phyloP scores from a whole-genome alignment of 768 basidiomycete species.

The Trichaptum fuscoviolaceum region DNA sequence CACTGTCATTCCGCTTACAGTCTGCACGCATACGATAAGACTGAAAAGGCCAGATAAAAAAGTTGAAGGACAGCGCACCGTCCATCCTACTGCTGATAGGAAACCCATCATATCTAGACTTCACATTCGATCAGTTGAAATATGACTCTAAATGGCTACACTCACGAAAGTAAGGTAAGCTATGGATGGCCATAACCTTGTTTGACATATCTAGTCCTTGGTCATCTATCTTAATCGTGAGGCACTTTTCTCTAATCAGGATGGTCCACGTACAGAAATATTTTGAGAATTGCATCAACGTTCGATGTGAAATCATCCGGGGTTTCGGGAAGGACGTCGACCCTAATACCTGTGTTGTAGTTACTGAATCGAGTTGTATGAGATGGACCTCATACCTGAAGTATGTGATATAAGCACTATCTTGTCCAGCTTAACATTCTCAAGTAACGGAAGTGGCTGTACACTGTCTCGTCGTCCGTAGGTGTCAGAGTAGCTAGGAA shows the following conservation, averaged over 20 bases:
- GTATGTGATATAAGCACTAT: slow-evolving; percentile 13
- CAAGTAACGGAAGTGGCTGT: neutral
- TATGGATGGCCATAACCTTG: neutral
- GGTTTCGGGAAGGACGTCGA: slow-evolving; percentile 27
- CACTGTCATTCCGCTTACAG: slow-evolving; percentile 22
- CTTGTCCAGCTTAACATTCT: neutral
- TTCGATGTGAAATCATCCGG: slow-evolving; percentile 14
- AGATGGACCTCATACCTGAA: slow-evolving; percentile 9
- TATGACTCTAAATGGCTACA: neutral
- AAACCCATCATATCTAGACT: neutral
- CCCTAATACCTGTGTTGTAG: slow-evolving; percentile 10
- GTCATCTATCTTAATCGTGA: neutral
- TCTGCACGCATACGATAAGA: slow-evolving; percentile 12
- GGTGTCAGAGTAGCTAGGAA: neutral
- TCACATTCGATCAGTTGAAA: neutral
- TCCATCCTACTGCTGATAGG: neutral
- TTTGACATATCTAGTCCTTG: neutral
- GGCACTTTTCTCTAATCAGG: neutral
- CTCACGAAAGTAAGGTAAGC: neutral
- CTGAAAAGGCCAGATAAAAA: neutral
- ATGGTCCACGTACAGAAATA: neutral
- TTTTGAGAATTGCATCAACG: slow-evolving; percentile 12
- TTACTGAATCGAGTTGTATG: neutral
- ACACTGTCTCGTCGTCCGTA: neutral
- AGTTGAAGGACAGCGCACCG: neutral